Percentiles rank a stretch among this genome's conserved stretches.
Conservation (phyloP, 202 grass and related monocot genomes). For the Alloteropsis angusta region DNA sequence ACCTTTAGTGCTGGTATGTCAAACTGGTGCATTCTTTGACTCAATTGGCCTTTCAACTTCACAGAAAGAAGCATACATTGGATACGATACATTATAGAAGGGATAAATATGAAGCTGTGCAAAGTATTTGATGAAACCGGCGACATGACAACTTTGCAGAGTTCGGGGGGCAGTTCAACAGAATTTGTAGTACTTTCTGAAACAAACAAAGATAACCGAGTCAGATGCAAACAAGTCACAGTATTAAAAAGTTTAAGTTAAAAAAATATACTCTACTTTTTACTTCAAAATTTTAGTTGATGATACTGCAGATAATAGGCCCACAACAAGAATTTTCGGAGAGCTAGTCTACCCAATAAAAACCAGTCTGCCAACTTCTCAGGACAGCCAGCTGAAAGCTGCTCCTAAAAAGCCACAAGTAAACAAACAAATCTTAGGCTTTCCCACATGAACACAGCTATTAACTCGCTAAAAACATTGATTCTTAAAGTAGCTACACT, state of each 20-base stretch:
- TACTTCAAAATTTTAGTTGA: background rate
- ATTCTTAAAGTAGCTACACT: too few species aligned
- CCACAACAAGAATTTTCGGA: background rate
- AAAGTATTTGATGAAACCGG: constrained; percentile 37
- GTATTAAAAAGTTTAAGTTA: background rate
- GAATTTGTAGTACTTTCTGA: constrained; percentile 23
- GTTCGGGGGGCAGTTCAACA: constrained; percentile 73
- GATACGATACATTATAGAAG: constrained; percentile 70
- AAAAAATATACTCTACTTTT: too few species aligned
- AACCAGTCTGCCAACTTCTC: background rate
- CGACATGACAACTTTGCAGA: constrained; percentile 61
- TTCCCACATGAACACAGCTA: background rate
- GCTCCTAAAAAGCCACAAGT: background rate
- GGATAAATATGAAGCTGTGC: constrained; percentile 39
- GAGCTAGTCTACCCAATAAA: background rate
- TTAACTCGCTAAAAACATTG: background rate
- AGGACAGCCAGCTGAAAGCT: background rate
- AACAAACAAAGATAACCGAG: constrained; percentile 25
- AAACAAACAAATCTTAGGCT: background rate
- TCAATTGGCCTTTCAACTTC: constrained; percentile 47
- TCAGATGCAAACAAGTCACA: background rate
- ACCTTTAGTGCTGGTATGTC: constrained; percentile 51
- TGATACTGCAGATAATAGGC: background rate
- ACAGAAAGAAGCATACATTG: constrained; percentile 67
- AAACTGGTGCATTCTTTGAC: constrained; percentile 37